Percentiles rank a stretch among this genome's conserved stretches.
These are phyloP conservation scores for Pugionium cornutum DNA, from an alignment of 345 rosid genomes.

Conservation along the genomic window DNA sequence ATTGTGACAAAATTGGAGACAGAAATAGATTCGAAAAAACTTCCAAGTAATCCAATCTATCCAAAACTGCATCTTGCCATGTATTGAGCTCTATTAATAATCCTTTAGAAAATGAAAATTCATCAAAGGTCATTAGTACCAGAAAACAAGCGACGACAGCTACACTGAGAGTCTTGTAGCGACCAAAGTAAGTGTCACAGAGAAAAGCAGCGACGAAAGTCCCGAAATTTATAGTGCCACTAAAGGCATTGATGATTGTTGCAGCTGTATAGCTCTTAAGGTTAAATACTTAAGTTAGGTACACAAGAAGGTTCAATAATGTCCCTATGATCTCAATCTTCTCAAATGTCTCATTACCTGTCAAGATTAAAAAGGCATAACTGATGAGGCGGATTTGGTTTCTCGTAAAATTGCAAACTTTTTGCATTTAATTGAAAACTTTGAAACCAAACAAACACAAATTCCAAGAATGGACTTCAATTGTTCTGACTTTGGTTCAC, in stretches of 20 bases:
- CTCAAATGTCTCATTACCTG: conserved; percentile 84
- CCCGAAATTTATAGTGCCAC: conserved; percentile 70
- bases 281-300: conserved; percentile 75
- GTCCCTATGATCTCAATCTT: conserved; percentile 89
- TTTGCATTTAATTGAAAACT: too few species aligned
- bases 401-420: conserved; percentile 3
- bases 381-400: background rate
- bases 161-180: conserved; percentile 73
- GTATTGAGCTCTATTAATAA: too few species aligned
- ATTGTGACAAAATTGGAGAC: too few species aligned
- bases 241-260: conserved; percentile 65
- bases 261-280: conserved; percentile 67
- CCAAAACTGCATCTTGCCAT: too few species aligned
- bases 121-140: conserved; percentile 43
- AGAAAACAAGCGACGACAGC: conserved; percentile 61
- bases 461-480: too few species aligned
- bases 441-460: too few species aligned
- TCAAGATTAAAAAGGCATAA: background rate
- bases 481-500: too few species aligned
- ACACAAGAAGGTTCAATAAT: conserved; percentile 69
- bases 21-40: too few species aligned
- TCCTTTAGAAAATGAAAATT: too few species aligned
- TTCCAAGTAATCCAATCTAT: too few species aligned
- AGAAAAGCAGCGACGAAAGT: conserved; percentile 74
- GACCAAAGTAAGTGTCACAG: conserved; percentile 80